Conservation (phyloP, 2,329 filamentous ascomycete genomes). For the Pestalotiopsis sp. region DNA sequence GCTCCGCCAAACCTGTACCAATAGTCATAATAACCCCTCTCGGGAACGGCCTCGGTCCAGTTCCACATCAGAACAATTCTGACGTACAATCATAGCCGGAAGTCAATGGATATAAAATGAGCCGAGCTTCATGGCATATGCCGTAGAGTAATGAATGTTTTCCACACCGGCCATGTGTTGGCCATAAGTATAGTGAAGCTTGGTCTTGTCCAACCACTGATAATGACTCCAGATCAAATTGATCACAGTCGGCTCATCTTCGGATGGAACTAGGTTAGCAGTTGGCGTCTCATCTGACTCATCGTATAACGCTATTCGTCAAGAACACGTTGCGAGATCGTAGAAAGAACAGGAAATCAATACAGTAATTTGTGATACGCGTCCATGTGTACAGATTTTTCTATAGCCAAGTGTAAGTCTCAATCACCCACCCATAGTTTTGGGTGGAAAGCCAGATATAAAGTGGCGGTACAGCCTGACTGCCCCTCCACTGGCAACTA, state of each 20-base stretch:
- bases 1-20: not conserved
- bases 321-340: constrained; percentile 9
- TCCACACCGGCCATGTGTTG: no score
- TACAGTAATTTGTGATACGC: not conserved
- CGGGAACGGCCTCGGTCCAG: not conserved
- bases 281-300: constrained; percentile 6
- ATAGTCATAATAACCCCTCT: not conserved
- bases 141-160: no score
- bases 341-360: not conserved
- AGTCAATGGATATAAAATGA: not conserved
- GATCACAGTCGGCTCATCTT: constrained; percentile 4
- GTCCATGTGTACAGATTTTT: not conserved
- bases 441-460: no score
- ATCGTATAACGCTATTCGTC: constrained; percentile 7
- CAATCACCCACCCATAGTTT: no score
- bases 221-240: not conserved
- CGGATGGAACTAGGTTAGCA: not conserved
- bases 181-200: not conserved
- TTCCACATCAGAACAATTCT: not conserved
- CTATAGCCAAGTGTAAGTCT: not conserved
- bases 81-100: not conserved
- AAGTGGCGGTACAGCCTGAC: no score
- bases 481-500: no score
- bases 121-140: no score
- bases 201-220: not conserved